These are phyloP conservation scores for Tylopilus balloui DNA, from an alignment of 768 basidiomycete genomes.

Conservation along the genomic window DNA sequence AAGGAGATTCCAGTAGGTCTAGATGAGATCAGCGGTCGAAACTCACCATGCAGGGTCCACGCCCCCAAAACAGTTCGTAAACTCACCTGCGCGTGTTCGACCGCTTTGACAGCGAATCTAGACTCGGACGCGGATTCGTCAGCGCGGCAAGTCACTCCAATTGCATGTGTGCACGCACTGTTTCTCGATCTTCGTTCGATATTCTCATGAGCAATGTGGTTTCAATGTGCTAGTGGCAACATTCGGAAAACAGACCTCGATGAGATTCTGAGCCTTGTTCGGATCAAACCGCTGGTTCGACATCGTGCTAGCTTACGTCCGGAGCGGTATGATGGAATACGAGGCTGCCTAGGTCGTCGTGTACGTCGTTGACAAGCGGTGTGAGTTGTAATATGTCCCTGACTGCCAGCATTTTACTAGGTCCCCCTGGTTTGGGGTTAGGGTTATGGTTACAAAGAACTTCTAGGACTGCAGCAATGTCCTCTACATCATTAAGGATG, in stretches of 20 bases:
- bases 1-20: slow-evolving; percentile 96
- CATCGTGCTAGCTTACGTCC: slow-evolving; percentile 36
- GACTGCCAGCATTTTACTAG: background rate
- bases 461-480: background rate
- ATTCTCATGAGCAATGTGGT: slow-evolving; percentile 20
- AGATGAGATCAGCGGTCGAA: slow-evolving; percentile 10
- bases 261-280: slow-evolving; percentile 85
- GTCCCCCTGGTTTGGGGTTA: slow-evolving; percentile 20
- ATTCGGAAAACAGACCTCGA: slow-evolving; percentile 56
- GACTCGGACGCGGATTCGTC: slow-evolving; percentile 8
- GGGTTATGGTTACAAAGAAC: slow-evolving; percentile 21
- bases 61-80: slow-evolving; percentile 6
- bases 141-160: slow-evolving; percentile 5
- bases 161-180: slow-evolving; percentile 53
- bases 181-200: slow-evolving; percentile 77
- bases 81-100: slow-evolving; percentile 90
- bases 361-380: background rate
- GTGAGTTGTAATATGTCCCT: background rate
- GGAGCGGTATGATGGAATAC: background rate
- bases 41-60: slow-evolving; percentile 2
- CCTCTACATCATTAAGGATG: background rate
- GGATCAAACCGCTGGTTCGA: slow-evolving; percentile 68
- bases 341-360: slow-evolving; percentile 1
- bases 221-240: slow-evolving; percentile 11
- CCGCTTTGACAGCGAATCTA: slow-evolving; percentile 68